phyloP scores from a whole-genome alignment of 2,329 filamentous ascomycete species.

The Sporothrix phasma region DNA sequence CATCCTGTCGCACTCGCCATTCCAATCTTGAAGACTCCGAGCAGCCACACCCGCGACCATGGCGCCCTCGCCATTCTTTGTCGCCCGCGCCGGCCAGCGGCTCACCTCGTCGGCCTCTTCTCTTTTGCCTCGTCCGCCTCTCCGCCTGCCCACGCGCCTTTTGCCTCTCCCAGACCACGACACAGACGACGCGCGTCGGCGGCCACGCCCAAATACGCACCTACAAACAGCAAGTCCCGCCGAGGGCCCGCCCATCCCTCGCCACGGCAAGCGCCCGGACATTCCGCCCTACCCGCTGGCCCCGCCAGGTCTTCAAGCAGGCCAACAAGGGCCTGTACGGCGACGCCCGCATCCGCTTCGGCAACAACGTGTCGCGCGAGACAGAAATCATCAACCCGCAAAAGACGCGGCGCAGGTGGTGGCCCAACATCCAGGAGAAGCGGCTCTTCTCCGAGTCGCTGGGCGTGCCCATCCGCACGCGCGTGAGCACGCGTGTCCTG shows the following conservation, averaged over 20 bases:
- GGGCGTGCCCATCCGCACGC: slow-evolving; percentile 52
- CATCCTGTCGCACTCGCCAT: too few relatives aligned
- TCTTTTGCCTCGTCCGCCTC: not conserved
- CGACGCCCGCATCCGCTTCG: slow-evolving; percentile 59
- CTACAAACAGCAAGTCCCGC: slow-evolving; percentile 23
- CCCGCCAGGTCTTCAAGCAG: slow-evolving; percentile 64
- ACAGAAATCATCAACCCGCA: slow-evolving; percentile 40
- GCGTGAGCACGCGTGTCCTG: slow-evolving; percentile 59
- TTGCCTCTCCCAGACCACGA: slow-evolving; percentile 15
- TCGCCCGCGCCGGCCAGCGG: slow-evolving; percentile 9
- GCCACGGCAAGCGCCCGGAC: slow-evolving; percentile 30
- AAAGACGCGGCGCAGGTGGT: slow-evolving; percentile 64
- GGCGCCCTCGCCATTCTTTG: slow-evolving; percentile 3
- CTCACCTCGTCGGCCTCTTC: slow-evolving; percentile 22
- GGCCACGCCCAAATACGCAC: too few relatives aligned
- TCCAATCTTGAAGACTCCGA: too few relatives aligned
- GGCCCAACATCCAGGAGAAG: slow-evolving; percentile 63
- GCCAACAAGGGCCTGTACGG: slow-evolving; percentile 68
- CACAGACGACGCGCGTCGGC: slow-evolving; percentile 28
- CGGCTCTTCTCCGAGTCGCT: slow-evolving; percentile 56
- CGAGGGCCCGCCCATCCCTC: slow-evolving; percentile 32
- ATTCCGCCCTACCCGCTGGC: slow-evolving; percentile 65
- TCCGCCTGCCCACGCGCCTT: slow-evolving; percentile 16
- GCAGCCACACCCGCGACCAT: not conserved
- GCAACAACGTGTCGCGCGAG: slow-evolving; percentile 63